These are phyloP conservation scores for Camellia granthamiana DNA, from an alignment of 148 eudicot genomes.

Conservation along the genomic window DNA sequence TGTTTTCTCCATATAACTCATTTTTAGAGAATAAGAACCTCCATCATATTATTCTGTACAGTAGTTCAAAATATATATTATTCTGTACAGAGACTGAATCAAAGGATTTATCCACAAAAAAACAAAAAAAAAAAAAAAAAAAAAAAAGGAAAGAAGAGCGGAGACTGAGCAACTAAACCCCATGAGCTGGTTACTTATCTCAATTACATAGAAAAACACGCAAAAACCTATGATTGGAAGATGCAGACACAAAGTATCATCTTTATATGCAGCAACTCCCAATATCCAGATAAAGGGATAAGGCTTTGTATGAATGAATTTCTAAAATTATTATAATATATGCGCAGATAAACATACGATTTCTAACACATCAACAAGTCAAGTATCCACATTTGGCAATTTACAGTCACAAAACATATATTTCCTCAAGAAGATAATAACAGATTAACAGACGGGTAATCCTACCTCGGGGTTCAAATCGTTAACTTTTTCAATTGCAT, in stretches of 20 bases:
- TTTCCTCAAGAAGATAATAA: background rate
- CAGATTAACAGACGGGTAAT: background rate
- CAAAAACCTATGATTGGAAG: background rate
- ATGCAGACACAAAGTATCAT: background rate
- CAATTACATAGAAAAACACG: background rate
- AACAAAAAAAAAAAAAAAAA: too few species aligned
- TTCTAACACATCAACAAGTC: background rate
- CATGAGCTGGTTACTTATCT: background rate
- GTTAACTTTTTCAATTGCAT: constrained; percentile 96
- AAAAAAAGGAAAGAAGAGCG: background rate
- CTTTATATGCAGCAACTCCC: background rate
- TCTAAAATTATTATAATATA: background rate
- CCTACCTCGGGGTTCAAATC: constrained; percentile 94
- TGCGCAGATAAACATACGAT: background rate
- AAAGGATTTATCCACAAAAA: background rate
- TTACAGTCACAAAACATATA: background rate
- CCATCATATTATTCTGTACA: background rate
- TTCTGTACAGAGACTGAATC: background rate
- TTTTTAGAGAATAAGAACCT: background rate
- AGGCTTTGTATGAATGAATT: background rate
- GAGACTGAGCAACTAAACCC: background rate
- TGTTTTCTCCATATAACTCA: background rate
- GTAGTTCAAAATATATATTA: background rate
- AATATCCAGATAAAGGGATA: background rate
- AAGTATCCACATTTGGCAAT: background rate